Evolutionary conservation across 352 stramenopile genomes (phyloP), one percentile per base, ranked within the genome.

Genomic region (Globisporangium spinosum): DNA sequence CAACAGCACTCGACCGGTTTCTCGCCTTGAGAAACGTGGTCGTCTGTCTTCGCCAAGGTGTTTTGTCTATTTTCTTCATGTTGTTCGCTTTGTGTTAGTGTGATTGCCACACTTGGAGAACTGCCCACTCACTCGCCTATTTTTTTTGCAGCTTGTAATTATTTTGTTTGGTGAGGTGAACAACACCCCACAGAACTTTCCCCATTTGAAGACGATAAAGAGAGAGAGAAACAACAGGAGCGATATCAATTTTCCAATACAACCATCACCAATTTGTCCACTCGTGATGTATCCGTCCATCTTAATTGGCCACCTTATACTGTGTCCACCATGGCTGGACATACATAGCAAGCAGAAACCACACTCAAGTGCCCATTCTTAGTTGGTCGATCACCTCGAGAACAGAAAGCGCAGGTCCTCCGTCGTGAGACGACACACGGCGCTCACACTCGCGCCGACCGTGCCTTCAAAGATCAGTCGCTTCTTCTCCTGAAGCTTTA

Each of bases 401-500:
- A 98, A 98, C 12, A 98, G 77, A 64, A 98, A 98, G 7, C 91
- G 81, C 47, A 98, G 65, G 58, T 98, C 95, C 70, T 98, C 94
- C 54, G 97, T 91, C 0, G 95, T 98, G n/a, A 98, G 85, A 17
- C 90, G 86, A 27, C 79, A 89, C 51, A 98, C 89, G 10, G 89
- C 87, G 17, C 80, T 89, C 27, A 89, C 83, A 69, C 94, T 98
- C 23, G 85, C 95, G 20, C 98, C 98, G 13, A 99, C 97, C 0
- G 98, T 99, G 38, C 97, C 97, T 85, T 99, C 97, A 73, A 99
- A 99, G 32, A 99, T 98, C 51, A 99, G 78, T 45, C 89, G 78
- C 72, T 96, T 96, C 74, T 96, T 96, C 67, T 97, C 84, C 65
- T 97, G 91, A 10, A 99, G 84, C 72, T 99, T 97, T 5, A 99